Evolutionary conservation across 129 eudicot genomes (phyloP).

Genomic region (Glebionis coronaria): DNA sequence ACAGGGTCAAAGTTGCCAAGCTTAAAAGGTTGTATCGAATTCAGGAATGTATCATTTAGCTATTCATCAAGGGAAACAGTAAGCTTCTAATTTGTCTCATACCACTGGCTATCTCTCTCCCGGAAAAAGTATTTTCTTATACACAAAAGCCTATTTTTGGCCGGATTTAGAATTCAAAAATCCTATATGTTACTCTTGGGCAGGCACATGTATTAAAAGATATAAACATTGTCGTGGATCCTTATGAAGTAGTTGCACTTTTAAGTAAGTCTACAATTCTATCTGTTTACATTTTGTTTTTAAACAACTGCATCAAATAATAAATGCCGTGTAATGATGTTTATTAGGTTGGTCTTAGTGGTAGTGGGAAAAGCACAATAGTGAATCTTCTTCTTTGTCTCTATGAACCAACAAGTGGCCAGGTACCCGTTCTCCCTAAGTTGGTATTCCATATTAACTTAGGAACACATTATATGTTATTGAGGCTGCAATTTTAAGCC

Average conservation of each 20-base stretch:
- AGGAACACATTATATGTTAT: no score
- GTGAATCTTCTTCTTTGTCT: constrained; percentile 92
- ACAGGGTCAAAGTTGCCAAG: constrained; percentile 66
- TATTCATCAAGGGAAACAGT: constrained; percentile 82
- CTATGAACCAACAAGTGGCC: constrained; percentile 96
- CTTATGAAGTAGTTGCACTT: constrained; percentile 90
- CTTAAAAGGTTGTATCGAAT: constrained; percentile 66
- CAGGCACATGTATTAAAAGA: constrained; percentile 78
- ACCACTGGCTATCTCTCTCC: constrained; percentile 4
- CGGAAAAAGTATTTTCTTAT: constrained; percentile 2
- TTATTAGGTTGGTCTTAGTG: constrained; percentile 97
- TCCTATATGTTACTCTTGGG: constrained; percentile 25
- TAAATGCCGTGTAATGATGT: constrained; percentile 5
- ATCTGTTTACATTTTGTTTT: constrained; percentile 9
- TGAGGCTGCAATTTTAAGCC: no score
- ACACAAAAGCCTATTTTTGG: no score
- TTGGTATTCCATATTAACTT: neutral
- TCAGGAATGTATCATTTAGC: constrained; percentile 63
- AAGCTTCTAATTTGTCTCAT: constrained; percentile 24
- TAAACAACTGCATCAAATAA: constrained; percentile 15
- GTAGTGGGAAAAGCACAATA: constrained; percentile 97
- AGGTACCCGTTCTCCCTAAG: constrained; percentile 45
- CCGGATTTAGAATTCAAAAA: constrained; percentile 1
- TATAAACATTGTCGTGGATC: constrained; percentile 56
- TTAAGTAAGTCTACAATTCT: constrained; percentile 48